These are phyloP conservation scores for Rhododendron molle DNA, from an alignment of 148 eudicot species.

Conservation along the genomic window DNA sequence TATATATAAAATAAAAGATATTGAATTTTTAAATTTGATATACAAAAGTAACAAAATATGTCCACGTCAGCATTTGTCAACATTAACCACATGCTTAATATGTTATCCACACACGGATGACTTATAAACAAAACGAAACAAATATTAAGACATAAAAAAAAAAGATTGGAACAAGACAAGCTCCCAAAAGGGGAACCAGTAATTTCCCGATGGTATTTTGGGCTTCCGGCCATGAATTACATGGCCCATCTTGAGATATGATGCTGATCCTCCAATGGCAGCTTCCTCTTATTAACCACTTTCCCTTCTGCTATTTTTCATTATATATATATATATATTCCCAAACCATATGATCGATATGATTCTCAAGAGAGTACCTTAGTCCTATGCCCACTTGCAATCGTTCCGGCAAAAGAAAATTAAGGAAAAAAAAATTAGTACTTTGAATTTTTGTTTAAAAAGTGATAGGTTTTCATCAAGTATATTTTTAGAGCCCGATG, in stretches of 20 bases:
- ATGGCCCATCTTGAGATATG: background rate
- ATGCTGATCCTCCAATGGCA: constrained; percentile 2
- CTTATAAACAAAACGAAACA: too few species aligned
- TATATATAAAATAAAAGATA: too few species aligned
- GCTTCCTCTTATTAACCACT: background rate
- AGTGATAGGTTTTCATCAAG: background rate
- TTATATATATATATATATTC: background rate
- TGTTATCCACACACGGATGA: too few species aligned
- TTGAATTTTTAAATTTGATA: too few species aligned
- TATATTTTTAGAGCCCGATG: background rate
- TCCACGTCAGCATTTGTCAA: too few species aligned
- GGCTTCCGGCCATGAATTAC: background rate
- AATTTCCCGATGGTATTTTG: background rate
- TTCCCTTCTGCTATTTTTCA: background rate
- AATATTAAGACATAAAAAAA: too few species aligned
- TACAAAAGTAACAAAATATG: too few species aligned
- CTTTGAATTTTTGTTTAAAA: background rate
- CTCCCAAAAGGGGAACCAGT: too few species aligned
- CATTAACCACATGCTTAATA: too few species aligned
- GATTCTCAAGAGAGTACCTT: background rate
- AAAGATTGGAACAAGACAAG: background rate
- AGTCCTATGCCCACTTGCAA: background rate
- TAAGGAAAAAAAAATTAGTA: background rate
- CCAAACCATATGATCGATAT: background rate
- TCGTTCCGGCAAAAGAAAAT: background rate